Evolutionary conservation across 2,329 filamentous ascomycete species (phyloP).

Genomic region (Colletotrichum sp.): DNA sequence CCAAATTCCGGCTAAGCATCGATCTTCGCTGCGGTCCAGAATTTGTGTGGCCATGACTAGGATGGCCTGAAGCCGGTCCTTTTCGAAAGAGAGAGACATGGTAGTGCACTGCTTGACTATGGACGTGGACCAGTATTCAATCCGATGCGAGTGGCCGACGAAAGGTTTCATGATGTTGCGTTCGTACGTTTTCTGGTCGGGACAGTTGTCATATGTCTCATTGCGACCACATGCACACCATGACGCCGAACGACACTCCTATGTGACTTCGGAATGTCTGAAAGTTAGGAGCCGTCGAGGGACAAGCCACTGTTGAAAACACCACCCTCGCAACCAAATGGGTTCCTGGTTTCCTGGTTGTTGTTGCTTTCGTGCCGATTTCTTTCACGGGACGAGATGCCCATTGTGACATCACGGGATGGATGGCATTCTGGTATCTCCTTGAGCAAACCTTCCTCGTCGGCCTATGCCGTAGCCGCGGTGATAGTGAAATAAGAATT

Average conservation of each 20-base stretch:
- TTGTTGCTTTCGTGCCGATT: not conserved
- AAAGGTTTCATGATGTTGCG: not conserved
- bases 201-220: not conserved
- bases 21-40: not conserved
- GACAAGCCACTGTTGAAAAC: not conserved
- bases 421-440: not conserved
- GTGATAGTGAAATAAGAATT: not conserved
- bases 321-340: not conserved
- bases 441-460: not conserved
- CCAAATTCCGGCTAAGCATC: not conserved
- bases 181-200: not conserved
- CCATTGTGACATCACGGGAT: not conserved
- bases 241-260: not conserved
- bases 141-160: not conserved
- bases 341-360: not conserved
- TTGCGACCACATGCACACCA: not conserved
- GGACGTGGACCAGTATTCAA: not conserved
- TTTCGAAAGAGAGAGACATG: not conserved
- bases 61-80: not conserved
- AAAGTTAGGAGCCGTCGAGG: not conserved
- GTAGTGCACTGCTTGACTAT: not conserved
- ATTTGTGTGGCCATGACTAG: not conserved
- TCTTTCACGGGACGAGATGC: not conserved
- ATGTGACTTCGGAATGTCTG: not conserved
- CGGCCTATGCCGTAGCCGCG: not conserved